These are phyloP conservation scores for Gigaspora rosea DNA, from an alignment of 192 early-diverging fungal genomes.

Conservation along the genomic window DNA sequence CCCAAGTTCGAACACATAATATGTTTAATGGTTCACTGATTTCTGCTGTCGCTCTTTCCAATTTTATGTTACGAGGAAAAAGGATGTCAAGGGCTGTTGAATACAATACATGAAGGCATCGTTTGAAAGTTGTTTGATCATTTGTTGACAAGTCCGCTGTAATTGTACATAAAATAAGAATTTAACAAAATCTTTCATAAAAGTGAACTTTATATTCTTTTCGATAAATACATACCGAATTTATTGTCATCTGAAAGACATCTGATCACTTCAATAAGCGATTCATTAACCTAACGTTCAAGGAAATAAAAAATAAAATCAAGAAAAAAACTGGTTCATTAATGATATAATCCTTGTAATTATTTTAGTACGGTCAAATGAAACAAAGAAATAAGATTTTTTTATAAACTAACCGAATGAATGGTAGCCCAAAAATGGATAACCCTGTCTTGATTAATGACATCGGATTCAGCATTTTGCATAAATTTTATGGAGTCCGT, in stretches of 20 bases:
- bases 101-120: conserved; percentile 13
- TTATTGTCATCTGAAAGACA: background rate
- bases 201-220: background rate
- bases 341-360: too few species aligned
- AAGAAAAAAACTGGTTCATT: too few species aligned
- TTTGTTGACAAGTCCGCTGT: conserved; percentile 2
- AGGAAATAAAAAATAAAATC: background rate
- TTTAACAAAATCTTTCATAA: background rate
- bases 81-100: conserved; percentile 2
- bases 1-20: conserved; percentile 7
- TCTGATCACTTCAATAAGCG: background rate
- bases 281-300: conserved; percentile 11
- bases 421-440: conserved; percentile 28
- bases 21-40: conserved; percentile 3
- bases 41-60: background rate
- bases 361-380: too few species aligned
- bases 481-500: conserved; percentile 14
- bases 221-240: background rate
- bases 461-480: conserved; percentile 3
- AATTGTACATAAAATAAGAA: background rate
- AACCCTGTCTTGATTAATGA: conserved; percentile 13
- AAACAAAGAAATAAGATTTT: too few species aligned
- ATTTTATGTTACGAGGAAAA: background rate
- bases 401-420: conserved; percentile 19
- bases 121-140: conserved; percentile 2